Conservation (phyloP, 164 flowering plant genomes). For the Vitis riparia region DNA sequence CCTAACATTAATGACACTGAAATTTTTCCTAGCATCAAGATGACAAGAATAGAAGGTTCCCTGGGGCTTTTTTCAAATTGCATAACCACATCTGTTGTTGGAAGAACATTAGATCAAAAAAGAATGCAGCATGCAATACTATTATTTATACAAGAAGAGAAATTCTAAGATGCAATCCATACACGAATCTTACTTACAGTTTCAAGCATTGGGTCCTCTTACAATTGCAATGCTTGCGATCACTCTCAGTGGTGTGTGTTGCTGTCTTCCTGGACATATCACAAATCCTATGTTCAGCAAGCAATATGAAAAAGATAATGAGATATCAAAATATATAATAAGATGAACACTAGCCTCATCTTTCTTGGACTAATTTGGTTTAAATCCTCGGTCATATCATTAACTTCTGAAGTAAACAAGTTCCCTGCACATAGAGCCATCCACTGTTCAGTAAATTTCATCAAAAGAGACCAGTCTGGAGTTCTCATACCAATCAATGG, state of each 20-base stretch:
- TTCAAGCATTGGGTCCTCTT: conserved; percentile 15
- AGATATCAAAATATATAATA: not conserved
- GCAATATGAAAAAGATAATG: not conserved
- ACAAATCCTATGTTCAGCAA: not conserved
- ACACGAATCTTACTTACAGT: conserved; percentile 16
- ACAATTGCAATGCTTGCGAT: conserved; percentile 9
- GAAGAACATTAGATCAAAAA: too few species aligned
- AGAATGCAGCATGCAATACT: too few species aligned
- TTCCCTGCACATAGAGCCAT: not conserved
- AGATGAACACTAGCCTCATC: conserved; percentile 4
- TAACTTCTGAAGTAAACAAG: not conserved
- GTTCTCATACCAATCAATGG: not conserved
- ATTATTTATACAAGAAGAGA: too few species aligned
- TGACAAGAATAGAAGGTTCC: too few species aligned
- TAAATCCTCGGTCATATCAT: not conserved
- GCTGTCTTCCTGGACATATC: conserved; percentile 1
- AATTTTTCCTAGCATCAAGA: too few species aligned
- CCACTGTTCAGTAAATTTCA: not conserved
- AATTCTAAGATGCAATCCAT: not conserved
- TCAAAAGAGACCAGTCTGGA: not conserved
- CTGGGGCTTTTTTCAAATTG: too few species aligned
- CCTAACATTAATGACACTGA: too few species aligned
- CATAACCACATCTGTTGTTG: too few species aligned
- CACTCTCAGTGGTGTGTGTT: not conserved
- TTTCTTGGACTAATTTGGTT: not conserved